Percentiles rank a stretch among this genome's conserved stretches.
Evolutionary conservation across 2,329 filamentous ascomycete genomes (phyloP).

Genomic region (Didymella sp.): DNA sequence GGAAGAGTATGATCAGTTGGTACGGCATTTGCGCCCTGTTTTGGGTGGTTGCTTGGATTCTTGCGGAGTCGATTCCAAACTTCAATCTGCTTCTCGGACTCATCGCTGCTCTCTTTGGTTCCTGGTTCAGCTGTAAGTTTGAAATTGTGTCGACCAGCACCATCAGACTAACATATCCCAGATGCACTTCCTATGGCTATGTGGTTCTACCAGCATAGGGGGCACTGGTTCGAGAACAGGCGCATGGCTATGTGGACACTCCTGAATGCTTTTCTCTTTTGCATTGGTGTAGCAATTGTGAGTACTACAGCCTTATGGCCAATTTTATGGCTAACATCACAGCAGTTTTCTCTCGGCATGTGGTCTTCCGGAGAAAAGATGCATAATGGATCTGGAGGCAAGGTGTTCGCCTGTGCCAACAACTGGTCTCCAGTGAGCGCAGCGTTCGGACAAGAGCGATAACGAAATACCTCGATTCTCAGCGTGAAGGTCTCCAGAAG

Average conservation of each 20-base stretch:
- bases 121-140: slow-evolving; percentile 69
- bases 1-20: slow-evolving; percentile 59
- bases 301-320: slow-evolving; percentile 8
- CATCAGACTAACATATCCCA: slow-evolving; percentile 12
- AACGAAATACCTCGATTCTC: background rate
- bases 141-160: background rate
- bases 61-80: slow-evolving; percentile 72
- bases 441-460: background rate
- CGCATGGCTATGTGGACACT: slow-evolving; percentile 55
- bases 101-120: slow-evolving; percentile 66
- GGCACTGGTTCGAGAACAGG: slow-evolving; percentile 46
- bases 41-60: slow-evolving; percentile 70
- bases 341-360: slow-evolving; percentile 39
- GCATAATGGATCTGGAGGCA: slow-evolving; percentile 31
- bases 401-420: slow-evolving; percentile 40
- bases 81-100: slow-evolving; percentile 72
- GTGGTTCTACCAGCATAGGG: slow-evolving; percentile 58
- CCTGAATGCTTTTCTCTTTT: slow-evolving; percentile 55
- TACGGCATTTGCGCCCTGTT: slow-evolving; percentile 60
- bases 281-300: slow-evolving; percentile 41
- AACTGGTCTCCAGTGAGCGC: slow-evolving; percentile 37
- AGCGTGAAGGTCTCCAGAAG: background rate
- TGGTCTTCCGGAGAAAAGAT: slow-evolving; percentile 39
- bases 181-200: slow-evolving; percentile 54
- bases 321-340: background rate